Evolutionary conservation across 2,329 filamentous ascomycete genomes (phyloP), one percentile per base, ranked within the genome.

Genomic region (Ophiostoma sp.): DNA sequence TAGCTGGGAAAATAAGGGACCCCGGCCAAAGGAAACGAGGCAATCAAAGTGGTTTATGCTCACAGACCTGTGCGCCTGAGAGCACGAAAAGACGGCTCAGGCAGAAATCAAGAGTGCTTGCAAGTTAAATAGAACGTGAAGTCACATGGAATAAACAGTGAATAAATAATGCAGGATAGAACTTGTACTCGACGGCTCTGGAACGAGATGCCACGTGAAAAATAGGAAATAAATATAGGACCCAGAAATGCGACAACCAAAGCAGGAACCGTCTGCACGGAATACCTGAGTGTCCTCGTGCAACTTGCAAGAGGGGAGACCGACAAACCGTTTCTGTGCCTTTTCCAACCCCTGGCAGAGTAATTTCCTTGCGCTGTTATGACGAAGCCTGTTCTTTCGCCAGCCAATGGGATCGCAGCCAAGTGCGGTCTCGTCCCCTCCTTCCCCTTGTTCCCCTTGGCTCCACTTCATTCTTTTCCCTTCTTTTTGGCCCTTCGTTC

Each of bases 21-120:
- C 70, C 70, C 22, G n/a, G 45, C 45, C 22, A 72, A 72, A 72
- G 48, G 70, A 72, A 72, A 66, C 69, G 70, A 72, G 70, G 55
- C 59, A 72, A 72, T 72, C 48, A 72, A 72, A 72, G 45, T 22
- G 42, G 15, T 66, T 72, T 57, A 72, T 72, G 70, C 70, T 36
- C 4, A 19, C 15, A 25, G 22, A 25, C 25, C 69, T 52, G 68
- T 70, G 68, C 66, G 28, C 45, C 17, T 39, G 45, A 22, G 8
- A 3, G 15, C 66, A 36, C 31, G 3, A 12, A n/a, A 39, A 42
- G 12, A 36, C 48, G 19, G 48, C 17, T 57, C 31, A 45, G 48
- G 50, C 68, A 59, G 68, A 70, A 42, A 28, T 39, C 15, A 5
- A 12, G 8, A 48, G 39, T 25, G 17, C 28, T 45, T 1, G 11